Evolutionary conservation across 2,329 filamentous ascomycete genomes (phyloP).

Genomic region (Hymenoscyphus scutula): DNA sequence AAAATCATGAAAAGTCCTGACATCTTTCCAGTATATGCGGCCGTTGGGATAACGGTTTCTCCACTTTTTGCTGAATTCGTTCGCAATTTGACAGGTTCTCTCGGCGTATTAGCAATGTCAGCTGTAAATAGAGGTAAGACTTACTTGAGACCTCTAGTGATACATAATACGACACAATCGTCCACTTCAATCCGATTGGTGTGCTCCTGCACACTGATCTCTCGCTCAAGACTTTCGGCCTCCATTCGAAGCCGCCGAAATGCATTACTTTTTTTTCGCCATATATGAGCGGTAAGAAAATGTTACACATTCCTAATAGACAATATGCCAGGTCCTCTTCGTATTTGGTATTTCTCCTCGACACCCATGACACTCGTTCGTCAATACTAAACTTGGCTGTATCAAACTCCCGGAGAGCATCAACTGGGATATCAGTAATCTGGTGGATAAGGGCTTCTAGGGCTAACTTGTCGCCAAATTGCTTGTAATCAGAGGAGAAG

Average conservation of each 20-base stretch:
- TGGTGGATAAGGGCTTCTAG: neutral
- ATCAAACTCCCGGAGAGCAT: neutral
- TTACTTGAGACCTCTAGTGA: neutral
- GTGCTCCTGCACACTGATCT: neutral
- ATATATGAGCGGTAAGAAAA: constrained; percentile 1
- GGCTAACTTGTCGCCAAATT: neutral
- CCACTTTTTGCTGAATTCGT: constrained; percentile 36
- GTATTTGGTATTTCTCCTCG: neutral
- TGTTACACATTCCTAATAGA: neutral
- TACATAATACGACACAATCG: neutral
- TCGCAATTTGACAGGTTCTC: constrained; percentile 38
- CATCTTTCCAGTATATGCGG: constrained; percentile 39
- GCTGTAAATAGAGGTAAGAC: neutral
- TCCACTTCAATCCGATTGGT: neutral
- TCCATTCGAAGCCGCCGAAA: neutral
- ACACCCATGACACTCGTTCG: neutral
- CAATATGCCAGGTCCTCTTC: constrained; percentile 7
- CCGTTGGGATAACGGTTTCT: constrained; percentile 23
- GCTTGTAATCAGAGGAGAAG: neutral
- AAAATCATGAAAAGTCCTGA: constrained; percentile 14
- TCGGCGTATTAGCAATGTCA: neutral
- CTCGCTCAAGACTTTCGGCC: neutral
- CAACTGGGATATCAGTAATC: neutral
- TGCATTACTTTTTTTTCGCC: neutral
- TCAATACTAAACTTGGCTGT: neutral